Conservation (phyloP, 176 grass and related monocot genomes). For the Zoysia pacifica region DNA sequence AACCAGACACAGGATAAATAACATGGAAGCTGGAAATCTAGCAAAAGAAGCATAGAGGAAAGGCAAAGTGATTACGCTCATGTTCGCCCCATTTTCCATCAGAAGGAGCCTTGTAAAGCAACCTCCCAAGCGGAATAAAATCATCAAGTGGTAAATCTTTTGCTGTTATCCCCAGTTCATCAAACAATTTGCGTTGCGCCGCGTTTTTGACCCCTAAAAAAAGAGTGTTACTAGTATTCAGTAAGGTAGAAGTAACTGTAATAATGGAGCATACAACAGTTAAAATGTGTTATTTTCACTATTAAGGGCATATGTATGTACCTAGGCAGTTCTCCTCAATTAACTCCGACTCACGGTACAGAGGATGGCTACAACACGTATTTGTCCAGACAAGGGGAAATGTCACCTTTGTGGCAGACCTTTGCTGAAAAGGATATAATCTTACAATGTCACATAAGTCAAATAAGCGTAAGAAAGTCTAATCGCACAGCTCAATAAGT, state of each 20-base stretch:
- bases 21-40: constrained; percentile 2
- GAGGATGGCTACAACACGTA: constrained; percentile 88
- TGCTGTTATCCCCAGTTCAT: constrained; percentile 80
- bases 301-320: constrained; percentile 30
- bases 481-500: not conserved
- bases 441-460: not conserved
- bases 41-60: not conserved
- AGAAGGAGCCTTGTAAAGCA: constrained; percentile 93
- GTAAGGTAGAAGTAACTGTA: constrained; percentile 10
- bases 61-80: constrained; percentile 51
- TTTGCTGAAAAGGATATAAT: constrained; percentile 57
- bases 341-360: constrained; percentile 82
- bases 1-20: not conserved
- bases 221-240: not conserved
- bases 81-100: constrained; percentile 98
- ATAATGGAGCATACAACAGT: not conserved
- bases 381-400: constrained; percentile 96
- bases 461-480: not conserved
- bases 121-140: constrained; percentile 77
- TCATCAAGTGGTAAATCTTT: constrained; percentile 76
- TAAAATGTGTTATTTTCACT: not conserved
- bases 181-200: constrained; percentile 82
- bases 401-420: constrained; percentile 84
- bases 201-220: constrained; percentile 80
- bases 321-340: constrained; percentile 73